Percentiles rank a stretch among this genome's conserved stretches.
Evolutionary conservation across 768 basidiomycete genomes (phyloP).

Genomic region (Boletus bicolor): DNA sequence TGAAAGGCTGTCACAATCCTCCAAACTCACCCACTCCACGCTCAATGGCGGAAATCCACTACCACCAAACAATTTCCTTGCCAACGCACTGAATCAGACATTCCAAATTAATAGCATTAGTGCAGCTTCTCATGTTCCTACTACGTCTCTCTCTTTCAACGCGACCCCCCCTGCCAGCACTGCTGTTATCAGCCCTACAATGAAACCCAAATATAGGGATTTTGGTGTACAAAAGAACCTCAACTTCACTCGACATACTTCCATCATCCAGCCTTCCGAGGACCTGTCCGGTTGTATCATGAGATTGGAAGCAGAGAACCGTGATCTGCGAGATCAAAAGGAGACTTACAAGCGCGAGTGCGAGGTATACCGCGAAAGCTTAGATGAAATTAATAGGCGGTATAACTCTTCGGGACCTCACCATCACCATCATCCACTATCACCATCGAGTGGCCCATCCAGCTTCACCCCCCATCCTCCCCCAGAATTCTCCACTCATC

Average conservation of each 20-base stretch:
- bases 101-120: constrained; percentile 23
- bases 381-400: constrained; percentile 12
- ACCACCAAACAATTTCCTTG: constrained; percentile 12
- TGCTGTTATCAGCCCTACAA: neutral
- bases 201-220: constrained; percentile 15
- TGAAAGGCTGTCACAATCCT: constrained; percentile 19
- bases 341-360: constrained; percentile 9
- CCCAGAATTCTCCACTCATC: constrained; percentile 10
- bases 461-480: neutral
- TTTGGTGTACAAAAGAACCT: constrained; percentile 24
- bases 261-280: neutral
- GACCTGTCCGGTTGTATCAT: constrained; percentile 12
- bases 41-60: neutral
- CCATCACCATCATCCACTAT: neutral
- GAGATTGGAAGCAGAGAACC: constrained; percentile 19
- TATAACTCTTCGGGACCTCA: constrained; percentile 1
- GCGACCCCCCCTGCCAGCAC: constrained; percentile 1
- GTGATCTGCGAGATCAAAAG: constrained; percentile 4
- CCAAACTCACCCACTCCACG: neutral
- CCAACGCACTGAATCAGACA: constrained; percentile 28
- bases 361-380: constrained; percentile 1
- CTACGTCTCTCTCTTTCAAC: constrained; percentile 5
- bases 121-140: constrained; percentile 6
- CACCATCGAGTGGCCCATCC: neutral
- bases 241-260: constrained; percentile 20